Conservation (phyloP, 768 basidiomycete species). For the Vararia minispora region DNA sequence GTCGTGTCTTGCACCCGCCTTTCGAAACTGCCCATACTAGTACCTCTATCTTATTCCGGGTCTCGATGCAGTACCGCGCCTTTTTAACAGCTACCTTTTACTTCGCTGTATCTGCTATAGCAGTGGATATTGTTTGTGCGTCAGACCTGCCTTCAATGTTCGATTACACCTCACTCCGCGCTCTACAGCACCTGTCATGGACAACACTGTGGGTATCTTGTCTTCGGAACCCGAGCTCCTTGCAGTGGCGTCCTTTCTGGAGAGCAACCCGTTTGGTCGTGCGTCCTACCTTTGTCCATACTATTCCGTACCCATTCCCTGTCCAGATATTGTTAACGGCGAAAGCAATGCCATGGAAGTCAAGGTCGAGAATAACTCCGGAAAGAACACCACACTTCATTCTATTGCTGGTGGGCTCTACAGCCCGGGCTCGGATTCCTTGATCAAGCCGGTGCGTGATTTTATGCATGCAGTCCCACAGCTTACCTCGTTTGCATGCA, state of each 20-base stretch:
- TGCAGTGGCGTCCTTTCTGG: conserved; percentile 48
- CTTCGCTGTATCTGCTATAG: conserved; percentile 7
- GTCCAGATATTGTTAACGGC: conserved; percentile 73
- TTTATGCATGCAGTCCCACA: neutral
- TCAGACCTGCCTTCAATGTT: neutral
- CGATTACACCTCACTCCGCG: neutral
- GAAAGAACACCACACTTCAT: conserved; percentile 57
- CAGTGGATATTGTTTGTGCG: conserved; percentile 13
- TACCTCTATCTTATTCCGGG: too few relatives aligned
- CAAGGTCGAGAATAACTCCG: conserved; percentile 65
- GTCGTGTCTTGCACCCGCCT: too few relatives aligned
- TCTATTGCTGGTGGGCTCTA: conserved; percentile 58
- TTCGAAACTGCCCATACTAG: too few relatives aligned
- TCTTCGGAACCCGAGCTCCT: conserved; percentile 41
- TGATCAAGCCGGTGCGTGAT: conserved; percentile 64
- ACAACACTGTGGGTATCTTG: conserved; percentile 9
- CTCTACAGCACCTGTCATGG: neutral
- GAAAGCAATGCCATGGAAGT: conserved; percentile 62
- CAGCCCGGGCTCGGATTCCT: conserved; percentile 44
- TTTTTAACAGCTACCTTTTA: too few relatives aligned
- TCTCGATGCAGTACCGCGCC: too few relatives aligned
- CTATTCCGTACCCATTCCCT: neutral
- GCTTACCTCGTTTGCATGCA: conserved; percentile 18
- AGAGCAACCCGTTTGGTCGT: conserved; percentile 71
- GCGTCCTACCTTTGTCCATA: conserved; percentile 21